Evolutionary conservation across 345 rosid genomes (phyloP).

Genomic region (Melastoma malabathricum): DNA sequence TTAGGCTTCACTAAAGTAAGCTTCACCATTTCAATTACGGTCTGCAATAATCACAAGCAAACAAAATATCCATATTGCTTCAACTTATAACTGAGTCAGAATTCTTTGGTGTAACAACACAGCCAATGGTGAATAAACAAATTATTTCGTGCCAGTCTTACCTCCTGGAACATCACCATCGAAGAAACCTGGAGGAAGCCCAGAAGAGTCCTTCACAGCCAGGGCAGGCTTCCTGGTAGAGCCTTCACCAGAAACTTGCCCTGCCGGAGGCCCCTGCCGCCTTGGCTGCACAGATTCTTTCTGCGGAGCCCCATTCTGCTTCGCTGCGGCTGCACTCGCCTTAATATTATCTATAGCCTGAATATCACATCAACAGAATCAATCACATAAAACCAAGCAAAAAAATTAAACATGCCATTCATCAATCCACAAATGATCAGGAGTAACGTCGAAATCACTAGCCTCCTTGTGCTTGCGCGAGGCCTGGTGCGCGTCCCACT

Average conservation of each 20-base stretch:
- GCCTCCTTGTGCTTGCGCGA: slow-evolving; percentile 93
- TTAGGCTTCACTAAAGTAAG: too few species aligned
- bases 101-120: too few species aligned
- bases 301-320: slow-evolving; percentile 4
- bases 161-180: slow-evolving; percentile 24
- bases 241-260: too few species aligned
- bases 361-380: not conserved
- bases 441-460: not conserved
- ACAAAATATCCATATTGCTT: too few species aligned
- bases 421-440: not conserved
- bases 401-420: not conserved
- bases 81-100: too few species aligned
- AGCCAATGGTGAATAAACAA: not conserved
- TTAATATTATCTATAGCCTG: slow-evolving; percentile 54
- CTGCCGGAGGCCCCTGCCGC: too few species aligned
- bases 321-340: slow-evolving; percentile 44
- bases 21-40: too few species aligned
- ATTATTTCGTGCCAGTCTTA: slow-evolving; percentile 24
- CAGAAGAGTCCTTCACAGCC: slow-evolving; percentile 22
- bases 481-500: slow-evolving; percentile 95
- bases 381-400: not conserved
- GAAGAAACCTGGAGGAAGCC: slow-evolving; percentile 45
- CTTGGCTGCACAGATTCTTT: too few species aligned
- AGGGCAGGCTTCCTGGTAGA: too few species aligned
- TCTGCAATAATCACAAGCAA: too few species aligned